Evolutionary conservation across 805 yeast species (phyloP).

Genomic region (Lipomyces starkeyi): DNA sequence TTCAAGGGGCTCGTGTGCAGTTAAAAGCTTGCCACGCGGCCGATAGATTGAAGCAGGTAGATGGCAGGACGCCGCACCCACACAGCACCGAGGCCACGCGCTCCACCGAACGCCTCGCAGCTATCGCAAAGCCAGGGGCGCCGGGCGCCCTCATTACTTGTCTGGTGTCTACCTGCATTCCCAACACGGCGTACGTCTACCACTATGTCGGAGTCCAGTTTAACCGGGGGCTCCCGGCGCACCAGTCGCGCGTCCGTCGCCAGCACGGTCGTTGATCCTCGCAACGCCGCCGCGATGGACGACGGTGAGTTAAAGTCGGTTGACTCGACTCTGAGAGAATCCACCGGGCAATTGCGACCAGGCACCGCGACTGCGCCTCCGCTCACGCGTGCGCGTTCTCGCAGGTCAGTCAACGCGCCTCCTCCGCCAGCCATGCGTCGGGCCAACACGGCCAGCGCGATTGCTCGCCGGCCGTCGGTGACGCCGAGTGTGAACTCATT

Average conservation of each 20-base stretch:
- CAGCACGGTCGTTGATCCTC: not conserved
- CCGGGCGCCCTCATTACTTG: no score
- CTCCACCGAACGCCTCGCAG: no score
- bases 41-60: no score
- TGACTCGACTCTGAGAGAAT: not conserved
- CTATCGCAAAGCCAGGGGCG: no score
- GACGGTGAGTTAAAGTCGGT: not conserved
- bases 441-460: constrained; percentile 19
- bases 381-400: constrained; percentile 21
- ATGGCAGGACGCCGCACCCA: no score
- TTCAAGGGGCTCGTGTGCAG: no score
- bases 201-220: not conserved
- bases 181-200: not conserved
- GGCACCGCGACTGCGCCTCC: constrained; percentile 15
- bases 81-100: no score
- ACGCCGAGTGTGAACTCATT: constrained; percentile 16
- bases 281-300: not conserved
- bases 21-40: no score
- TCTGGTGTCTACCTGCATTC: no score
- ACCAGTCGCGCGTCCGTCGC: not conserved
- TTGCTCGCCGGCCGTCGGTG: constrained; percentile 18
- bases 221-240: not conserved
- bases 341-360: not conserved
- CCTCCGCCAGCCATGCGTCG: constrained; percentile 29
- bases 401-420: constrained; percentile 11